Evolutionary conservation across 2,329 filamentous ascomycete species (phyloP).

Genomic region (Diaporthe velutina): DNA sequence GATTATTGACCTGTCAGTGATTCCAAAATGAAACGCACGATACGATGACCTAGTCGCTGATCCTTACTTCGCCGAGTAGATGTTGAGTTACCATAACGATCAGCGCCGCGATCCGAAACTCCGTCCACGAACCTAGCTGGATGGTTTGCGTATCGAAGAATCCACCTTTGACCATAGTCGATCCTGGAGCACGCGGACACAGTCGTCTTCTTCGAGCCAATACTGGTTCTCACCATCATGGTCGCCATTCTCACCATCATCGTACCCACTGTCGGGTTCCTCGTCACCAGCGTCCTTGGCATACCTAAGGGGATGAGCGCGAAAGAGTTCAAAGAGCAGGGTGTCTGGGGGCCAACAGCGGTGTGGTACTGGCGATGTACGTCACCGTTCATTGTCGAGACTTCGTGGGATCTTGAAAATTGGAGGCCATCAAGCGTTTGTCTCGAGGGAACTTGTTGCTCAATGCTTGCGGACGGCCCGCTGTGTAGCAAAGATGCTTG

Average conservation of each 20-base stretch:
- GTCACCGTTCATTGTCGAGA: neutral
- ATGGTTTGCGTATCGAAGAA: neutral
- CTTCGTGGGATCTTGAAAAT: neutral
- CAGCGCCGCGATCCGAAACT: neutral
- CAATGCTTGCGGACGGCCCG: conserved; percentile 11
- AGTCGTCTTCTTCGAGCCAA: neutral
- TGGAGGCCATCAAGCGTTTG: conserved; percentile 21
- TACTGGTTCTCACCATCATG: neutral
- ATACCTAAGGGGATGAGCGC: neutral
- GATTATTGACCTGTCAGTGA: neutral
- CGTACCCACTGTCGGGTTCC: neutral
- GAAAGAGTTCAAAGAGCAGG: conserved; percentile 1
- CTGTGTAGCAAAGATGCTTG: conserved; percentile 20
- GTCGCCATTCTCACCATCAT: neutral
- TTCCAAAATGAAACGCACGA: neutral
- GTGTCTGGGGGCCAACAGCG: conserved; percentile 15
- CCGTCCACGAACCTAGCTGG: neutral
- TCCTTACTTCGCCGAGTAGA: neutral
- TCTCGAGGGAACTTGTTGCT: conserved; percentile 23
- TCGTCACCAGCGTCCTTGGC: neutral
- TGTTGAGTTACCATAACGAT: neutral
- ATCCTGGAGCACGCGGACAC: neutral
- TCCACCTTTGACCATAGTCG: neutral
- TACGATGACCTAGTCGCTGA: neutral
- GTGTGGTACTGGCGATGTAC: conserved; percentile 26